Percentiles rank a stretch among this genome's conserved stretches.
Conservation (phyloP, 2,329 filamentous ascomycete species). For the Monilinia laxa region DNA sequence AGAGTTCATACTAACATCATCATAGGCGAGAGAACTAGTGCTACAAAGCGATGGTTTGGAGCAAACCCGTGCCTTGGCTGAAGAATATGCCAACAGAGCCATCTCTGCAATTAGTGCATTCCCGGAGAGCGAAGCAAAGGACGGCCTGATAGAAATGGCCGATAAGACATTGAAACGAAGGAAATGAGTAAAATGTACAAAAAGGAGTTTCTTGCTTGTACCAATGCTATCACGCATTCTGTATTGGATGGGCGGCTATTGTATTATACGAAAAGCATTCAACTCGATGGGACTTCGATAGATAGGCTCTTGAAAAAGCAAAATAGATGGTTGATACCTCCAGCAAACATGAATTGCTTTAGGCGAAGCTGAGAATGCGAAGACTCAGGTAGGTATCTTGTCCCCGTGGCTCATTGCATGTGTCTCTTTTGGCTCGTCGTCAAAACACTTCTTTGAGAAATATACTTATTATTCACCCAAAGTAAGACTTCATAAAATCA, state of each 20-base stretch:
- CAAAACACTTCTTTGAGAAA: too few relatives aligned
- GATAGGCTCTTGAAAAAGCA: not conserved
- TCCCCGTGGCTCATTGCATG: not conserved
- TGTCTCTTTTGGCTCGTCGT: too few relatives aligned
- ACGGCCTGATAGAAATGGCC: conserved; percentile 89
- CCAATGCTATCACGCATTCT: conserved; percentile 15
- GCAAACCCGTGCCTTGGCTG: conserved; percentile 84
- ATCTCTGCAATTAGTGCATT: conserved; percentile 80
- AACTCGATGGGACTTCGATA: conserved; percentile 13
- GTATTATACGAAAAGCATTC: conserved; percentile 22
- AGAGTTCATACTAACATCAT: conserved; percentile 27
- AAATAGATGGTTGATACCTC: conserved; percentile 15
- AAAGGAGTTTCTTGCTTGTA: conserved; percentile 26
- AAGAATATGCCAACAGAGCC: conserved; percentile 87
- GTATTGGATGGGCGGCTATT: conserved; percentile 6
- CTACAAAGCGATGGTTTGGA: conserved; percentile 81
- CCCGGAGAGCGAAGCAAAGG: conserved; percentile 92
- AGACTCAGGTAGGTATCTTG: not conserved
- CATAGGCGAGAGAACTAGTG: conserved; percentile 82
- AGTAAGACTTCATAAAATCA: too few relatives aligned
- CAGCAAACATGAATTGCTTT: too few relatives aligned
- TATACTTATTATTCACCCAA: too few relatives aligned
- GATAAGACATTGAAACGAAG: conserved; percentile 84
- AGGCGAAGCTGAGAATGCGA: not conserved
- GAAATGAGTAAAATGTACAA: conserved; percentile 56